Evolutionary conservation across 2,329 filamentous ascomycete genomes (phyloP).

Genomic region (Hypoxylon sp.): DNA sequence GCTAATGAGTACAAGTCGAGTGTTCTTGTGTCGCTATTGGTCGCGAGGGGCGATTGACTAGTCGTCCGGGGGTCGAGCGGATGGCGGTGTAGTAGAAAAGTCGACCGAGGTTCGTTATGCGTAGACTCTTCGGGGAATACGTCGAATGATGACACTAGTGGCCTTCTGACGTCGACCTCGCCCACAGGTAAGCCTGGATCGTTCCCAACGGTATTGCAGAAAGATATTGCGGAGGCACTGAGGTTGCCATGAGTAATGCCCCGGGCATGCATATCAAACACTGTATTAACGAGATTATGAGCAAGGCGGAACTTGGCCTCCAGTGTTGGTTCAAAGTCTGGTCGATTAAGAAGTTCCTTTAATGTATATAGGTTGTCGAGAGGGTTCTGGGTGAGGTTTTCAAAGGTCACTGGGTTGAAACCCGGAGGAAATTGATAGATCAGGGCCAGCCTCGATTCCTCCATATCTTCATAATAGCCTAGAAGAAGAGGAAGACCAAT

Average conservation of each 20-base stretch:
- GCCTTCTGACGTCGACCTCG: constrained; percentile 75
- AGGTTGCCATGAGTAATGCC: constrained; percentile 81
- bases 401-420: constrained; percentile 72
- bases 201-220: constrained; percentile 66
- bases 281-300: constrained; percentile 78
- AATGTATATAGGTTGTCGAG: constrained; percentile 69
- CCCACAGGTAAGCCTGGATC: constrained; percentile 60
- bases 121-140: constrained; percentile 72
- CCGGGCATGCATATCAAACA: constrained; percentile 80
- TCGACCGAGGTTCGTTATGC: constrained; percentile 50
- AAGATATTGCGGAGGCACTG: constrained; percentile 76
- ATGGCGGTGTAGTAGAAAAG: constrained; percentile 72
- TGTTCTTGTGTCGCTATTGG: constrained; percentile 69
- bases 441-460: constrained; percentile 78
- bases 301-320: constrained; percentile 84
- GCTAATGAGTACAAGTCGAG: constrained; percentile 81
- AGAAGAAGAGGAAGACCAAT: constrained; percentile 73
- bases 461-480: constrained; percentile 82
- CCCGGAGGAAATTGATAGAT: constrained; percentile 80
- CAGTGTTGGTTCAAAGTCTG: constrained; percentile 74
- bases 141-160: constrained; percentile 81
- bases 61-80: constrained; percentile 72
- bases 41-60: constrained; percentile 63
- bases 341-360: constrained; percentile 66
- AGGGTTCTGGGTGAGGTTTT: constrained; percentile 65